Evolutionary conservation across 352 stramenopile species (phyloP).

Genomic region (Globisporangium sylvaticum): DNA sequence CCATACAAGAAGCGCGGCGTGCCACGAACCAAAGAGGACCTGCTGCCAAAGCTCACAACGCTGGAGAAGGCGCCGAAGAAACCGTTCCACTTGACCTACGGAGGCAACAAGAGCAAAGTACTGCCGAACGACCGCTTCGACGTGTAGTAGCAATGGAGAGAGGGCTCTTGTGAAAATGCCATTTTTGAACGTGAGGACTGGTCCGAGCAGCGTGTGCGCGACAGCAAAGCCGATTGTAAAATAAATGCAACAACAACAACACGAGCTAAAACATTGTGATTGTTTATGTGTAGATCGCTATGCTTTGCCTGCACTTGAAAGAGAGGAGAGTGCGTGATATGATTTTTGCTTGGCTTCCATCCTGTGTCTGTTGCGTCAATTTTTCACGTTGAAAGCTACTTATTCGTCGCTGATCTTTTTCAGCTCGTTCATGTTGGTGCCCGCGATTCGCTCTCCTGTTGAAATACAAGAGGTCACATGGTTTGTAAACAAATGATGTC

Average conservation of each 20-base stretch:
- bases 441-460: constrained; percentile 60
- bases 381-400: no score
- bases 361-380: no score
- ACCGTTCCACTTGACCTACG: constrained; percentile 54
- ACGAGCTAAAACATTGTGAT: neutral
- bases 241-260: neutral
- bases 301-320: neutral
- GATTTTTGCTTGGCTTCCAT: no score
- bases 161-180: neutral
- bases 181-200: constrained; percentile 6
- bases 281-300: neutral
- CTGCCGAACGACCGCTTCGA: constrained; percentile 65
- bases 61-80: constrained; percentile 37
- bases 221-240: no score
- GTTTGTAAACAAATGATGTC: neutral
- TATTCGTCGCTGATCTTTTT: constrained; percentile 84
- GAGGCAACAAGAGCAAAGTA: constrained; percentile 66
- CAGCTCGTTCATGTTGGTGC: constrained; percentile 85
- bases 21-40: constrained; percentile 38
- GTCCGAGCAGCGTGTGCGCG: no score
- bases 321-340: no score
- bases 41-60: constrained; percentile 44
- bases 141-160: constrained; percentile 25
- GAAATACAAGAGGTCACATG: neutral
- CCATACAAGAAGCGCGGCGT: constrained; percentile 67